phyloP scores from a whole-genome alignment of 2,329 filamentous ascomycete species.

The Exserohilum rostratum region DNA sequence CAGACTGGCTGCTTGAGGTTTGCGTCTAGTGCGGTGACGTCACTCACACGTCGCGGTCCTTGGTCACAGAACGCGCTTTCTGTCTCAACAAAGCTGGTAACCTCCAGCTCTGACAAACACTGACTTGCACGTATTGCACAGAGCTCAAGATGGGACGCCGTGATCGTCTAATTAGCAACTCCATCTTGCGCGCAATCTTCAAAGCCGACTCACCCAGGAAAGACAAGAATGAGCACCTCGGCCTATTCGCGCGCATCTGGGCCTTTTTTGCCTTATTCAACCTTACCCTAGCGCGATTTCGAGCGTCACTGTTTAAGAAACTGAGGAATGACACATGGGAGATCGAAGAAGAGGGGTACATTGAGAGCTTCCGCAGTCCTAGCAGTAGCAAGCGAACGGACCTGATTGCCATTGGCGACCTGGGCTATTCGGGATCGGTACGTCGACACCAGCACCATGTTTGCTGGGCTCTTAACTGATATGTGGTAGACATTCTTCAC shows the following conservation, averaged over 20 bases:
- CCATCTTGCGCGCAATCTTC: constrained; percentile 48
- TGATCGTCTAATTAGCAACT: constrained; percentile 45
- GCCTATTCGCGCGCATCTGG: constrained; percentile 54
- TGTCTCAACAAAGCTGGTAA: constrained; percentile 1
- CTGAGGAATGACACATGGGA: constrained; percentile 61
- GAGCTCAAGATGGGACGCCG: constrained; percentile 43
- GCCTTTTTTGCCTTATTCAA: constrained; percentile 62
- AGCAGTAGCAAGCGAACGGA: constrained; percentile 47
- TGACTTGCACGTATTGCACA: neutral
- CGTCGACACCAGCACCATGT: constrained; percentile 10
- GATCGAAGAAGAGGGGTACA: constrained; percentile 62
- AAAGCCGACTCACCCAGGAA: constrained; percentile 20
- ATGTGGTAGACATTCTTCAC: constrained; percentile 68
- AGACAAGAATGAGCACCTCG: constrained; percentile 28
- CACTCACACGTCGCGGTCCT: constrained; percentile 4
- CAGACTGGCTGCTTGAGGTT: neutral
- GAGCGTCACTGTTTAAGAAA: constrained; percentile 57
- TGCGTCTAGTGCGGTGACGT: constrained; percentile 15
- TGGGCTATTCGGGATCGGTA: constrained; percentile 75
- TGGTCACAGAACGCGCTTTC: neutral
- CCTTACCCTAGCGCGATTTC: constrained; percentile 56
- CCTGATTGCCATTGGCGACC: constrained; percentile 66
- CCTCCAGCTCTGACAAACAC: constrained; percentile 4
- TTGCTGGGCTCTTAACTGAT: constrained; percentile 11
- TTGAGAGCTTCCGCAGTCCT: constrained; percentile 57